phyloP scores from a whole-genome alignment of 1,139 yeast genomes.

The Pichia terricola region DNA sequence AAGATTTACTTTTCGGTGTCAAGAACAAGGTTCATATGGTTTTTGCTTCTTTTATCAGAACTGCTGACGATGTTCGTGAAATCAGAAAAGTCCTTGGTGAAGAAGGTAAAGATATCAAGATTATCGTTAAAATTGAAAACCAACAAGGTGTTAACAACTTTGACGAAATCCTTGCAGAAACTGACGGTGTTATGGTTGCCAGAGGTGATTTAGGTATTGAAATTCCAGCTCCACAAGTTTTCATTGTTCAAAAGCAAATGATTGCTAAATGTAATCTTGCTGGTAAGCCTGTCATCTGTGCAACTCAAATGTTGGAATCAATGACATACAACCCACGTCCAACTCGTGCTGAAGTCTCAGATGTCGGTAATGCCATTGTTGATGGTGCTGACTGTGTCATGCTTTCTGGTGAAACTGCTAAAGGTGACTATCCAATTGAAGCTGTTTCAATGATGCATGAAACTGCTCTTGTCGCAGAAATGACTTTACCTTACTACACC shows the following conservation, averaged over 20 bases:
- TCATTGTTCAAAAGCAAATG: conserved; percentile 96
- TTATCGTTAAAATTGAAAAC: conserved; percentile 95
- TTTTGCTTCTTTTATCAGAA: conserved; percentile 96
- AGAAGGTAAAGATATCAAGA: conserved; percentile 92
- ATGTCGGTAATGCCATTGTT: conserved; percentile 96
- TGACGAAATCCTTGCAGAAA: conserved; percentile 85
- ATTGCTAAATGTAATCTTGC: conserved; percentile 98
- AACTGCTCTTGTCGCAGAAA: conserved; percentile 93
- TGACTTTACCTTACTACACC: conserved; percentile 81
- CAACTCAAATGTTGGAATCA: conserved; percentile 99
- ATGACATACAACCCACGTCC: conserved; percentile 99
- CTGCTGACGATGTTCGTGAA: conserved; percentile 80
- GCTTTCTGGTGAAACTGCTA: conserved; percentile 99
- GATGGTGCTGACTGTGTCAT: conserved; percentile 99
- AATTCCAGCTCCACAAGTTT: conserved; percentile 98
- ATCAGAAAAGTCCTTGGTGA: conserved; percentile 94
- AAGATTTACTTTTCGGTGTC: conserved; percentile 89
- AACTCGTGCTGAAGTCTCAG: conserved; percentile 99
- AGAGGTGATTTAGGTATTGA: conserved; percentile 99
- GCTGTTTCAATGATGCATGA: conserved; percentile 99
- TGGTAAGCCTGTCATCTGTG: conserved; percentile 99
- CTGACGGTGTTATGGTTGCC: conserved; percentile 99
- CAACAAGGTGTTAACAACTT: conserved; percentile 99
- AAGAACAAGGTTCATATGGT: conserved; percentile 96
- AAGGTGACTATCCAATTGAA: conserved; percentile 96